Conservation (phyloP, 768 basidiomycete genomes). For the Russula vinacea region DNA sequence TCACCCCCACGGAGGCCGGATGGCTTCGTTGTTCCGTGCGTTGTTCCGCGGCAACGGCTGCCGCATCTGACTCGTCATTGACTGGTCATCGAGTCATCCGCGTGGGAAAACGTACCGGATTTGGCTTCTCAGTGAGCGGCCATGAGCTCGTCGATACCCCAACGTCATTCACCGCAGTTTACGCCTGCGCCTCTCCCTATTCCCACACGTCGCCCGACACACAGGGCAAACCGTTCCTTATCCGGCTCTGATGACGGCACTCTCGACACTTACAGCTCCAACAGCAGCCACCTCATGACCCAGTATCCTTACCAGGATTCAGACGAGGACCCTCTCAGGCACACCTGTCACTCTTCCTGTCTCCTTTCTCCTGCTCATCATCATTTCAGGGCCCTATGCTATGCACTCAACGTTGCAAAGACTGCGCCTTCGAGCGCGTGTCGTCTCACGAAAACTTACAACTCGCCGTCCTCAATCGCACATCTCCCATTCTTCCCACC, state of each 20-base stretch:
- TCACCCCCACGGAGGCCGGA: too few relatives aligned
- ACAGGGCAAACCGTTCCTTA: conserved; percentile 17
- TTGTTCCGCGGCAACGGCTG: background rate
- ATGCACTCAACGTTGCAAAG: conserved; percentile 17
- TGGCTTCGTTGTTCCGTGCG: too few relatives aligned
- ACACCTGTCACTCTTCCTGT: background rate
- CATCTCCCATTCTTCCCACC: conserved; percentile 13
- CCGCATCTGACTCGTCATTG: background rate
- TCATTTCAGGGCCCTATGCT: conserved; percentile 14
- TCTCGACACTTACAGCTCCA: background rate
- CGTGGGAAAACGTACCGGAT: background rate
- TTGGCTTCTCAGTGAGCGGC: background rate
- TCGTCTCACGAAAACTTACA: conserved; percentile 21
- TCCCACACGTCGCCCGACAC: conserved; percentile 19
- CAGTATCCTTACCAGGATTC: conserved; percentile 22
- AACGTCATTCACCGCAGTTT: conserved; percentile 24
- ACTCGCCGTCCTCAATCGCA: conserved; percentile 20
- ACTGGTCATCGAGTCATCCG: background rate
- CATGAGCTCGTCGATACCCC: conserved; percentile 13
- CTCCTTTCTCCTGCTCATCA: background rate
- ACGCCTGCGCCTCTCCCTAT: conserved; percentile 24
- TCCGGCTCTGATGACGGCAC: conserved; percentile 15
- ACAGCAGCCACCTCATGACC: conserved; percentile 16
- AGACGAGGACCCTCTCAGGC: conserved; percentile 27
- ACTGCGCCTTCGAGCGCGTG: conserved; percentile 14